Conservation (phyloP, 2,329 filamentous ascomycete species). For the Aureobasidium leucospermi region DNA sequence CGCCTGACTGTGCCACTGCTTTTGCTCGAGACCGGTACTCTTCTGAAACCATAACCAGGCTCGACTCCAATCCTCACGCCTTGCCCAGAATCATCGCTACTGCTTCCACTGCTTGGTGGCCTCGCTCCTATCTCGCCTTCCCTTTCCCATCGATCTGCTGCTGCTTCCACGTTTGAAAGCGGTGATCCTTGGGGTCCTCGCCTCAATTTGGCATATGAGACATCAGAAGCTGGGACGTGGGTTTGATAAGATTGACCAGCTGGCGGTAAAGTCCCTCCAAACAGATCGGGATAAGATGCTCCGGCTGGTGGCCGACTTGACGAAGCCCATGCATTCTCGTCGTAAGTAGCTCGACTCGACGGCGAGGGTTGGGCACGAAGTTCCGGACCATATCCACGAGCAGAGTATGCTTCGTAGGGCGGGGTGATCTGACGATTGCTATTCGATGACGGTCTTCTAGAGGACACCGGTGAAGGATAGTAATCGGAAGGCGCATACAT, state of each 20-base stretch:
- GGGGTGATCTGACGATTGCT: conserved; percentile 26
- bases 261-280: conserved; percentile 25
- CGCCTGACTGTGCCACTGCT: conserved; percentile 11
- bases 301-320: conserved; percentile 30
- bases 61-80: conserved; percentile 13
- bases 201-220: conserved; percentile 26
- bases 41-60: conserved; percentile 10
- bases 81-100: conserved; percentile 15
- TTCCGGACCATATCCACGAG: conserved; percentile 4
- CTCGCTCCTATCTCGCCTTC: not conserved
- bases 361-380: conserved; percentile 31
- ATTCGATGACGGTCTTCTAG: conserved; percentile 23
- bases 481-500: conserved; percentile 33
- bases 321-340: conserved; percentile 33
- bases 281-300: conserved; percentile 30
- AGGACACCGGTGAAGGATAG: conserved; percentile 16
- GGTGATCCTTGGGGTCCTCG: conserved; percentile 20
- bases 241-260: conserved; percentile 28
- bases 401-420: conserved; percentile 20
- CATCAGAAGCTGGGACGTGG: conserved; percentile 26
- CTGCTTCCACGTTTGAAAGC: conserved; percentile 9
- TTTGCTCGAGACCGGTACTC: conserved; percentile 14
- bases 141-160: not conserved
- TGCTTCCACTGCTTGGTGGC: conserved; percentile 14
- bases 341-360: conserved; percentile 29